A percentile compares a stretch with the other conserved stretches of the same genome.
Evolutionary conservation across 345 rosid species (phyloP).

Genomic region (Carallia brachiata): DNA sequence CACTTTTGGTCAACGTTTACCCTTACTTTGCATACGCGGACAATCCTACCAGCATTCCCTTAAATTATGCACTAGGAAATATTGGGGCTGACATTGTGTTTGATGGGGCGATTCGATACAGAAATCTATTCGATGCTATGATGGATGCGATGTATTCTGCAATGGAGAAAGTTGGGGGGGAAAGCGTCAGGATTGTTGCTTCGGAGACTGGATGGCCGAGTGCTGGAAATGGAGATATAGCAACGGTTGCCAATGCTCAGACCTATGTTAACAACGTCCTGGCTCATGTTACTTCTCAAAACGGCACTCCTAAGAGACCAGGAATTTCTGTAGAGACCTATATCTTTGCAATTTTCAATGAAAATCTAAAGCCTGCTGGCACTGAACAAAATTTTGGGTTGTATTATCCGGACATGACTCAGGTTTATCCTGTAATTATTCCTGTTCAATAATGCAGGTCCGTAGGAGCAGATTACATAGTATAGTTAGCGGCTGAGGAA

Average conservation of each 20-base stretch:
- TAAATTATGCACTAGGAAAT: no score
- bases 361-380: neutral
- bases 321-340: neutral
- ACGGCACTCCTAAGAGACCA: constrained; percentile 1
- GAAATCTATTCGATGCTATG: constrained; percentile 18
- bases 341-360: constrained; percentile 5
- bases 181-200: constrained; percentile 8
- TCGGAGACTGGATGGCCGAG: constrained; percentile 21
- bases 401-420: neutral
- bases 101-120: neutral
- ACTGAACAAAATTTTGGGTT: constrained; percentile 11
- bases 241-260: neutral
- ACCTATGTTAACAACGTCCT: neutral
- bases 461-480: no score
- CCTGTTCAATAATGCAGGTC: neutral
- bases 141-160: constrained; percentile 17
- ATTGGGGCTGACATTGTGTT: no score
- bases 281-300: neutral
- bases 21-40: constrained; percentile 17
- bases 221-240: constrained; percentile 11
- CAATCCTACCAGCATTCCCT: no score
- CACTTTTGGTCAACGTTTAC: constrained; percentile 18
- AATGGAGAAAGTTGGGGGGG: constrained; percentile 16
- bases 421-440: neutral
- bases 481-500: no score